Conservation (phyloP, 805 yeast genomes). For the Torulaspora maleeae region DNA sequence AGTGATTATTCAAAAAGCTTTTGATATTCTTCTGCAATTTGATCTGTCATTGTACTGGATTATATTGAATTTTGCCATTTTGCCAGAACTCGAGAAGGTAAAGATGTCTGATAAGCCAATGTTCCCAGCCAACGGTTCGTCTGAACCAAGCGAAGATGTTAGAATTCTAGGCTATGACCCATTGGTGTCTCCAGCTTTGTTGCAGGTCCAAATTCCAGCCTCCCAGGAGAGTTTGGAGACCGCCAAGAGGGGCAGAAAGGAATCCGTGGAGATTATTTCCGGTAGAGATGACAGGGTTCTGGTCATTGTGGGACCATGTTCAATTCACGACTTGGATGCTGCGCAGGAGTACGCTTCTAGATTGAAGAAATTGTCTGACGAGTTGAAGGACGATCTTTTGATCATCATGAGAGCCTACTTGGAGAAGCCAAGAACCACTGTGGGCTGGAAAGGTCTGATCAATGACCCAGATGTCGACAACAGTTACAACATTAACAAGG, state of each 20-base stretch:
- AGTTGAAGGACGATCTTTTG: conserved; percentile 69
- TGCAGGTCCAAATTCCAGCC: conserved; percentile 81
- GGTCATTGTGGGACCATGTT: conserved; percentile 94
- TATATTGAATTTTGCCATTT: not conserved
- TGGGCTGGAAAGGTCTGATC: conserved; percentile 98
- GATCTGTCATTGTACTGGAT: not conserved
- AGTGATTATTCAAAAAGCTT: not conserved
- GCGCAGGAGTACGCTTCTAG: conserved; percentile 83
- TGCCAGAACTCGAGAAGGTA: not conserved
- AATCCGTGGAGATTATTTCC: conserved; percentile 66
- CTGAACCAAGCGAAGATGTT: conserved; percentile 67
- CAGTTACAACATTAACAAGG: conserved; percentile 91
- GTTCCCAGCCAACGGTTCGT: conserved; percentile 40
- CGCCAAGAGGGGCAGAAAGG: conserved; percentile 73
- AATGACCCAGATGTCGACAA: conserved; percentile 95
- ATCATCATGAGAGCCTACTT: conserved; percentile 95
- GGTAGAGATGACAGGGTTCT: conserved; percentile 79
- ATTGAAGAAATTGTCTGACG: conserved; percentile 61
- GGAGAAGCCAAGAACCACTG: conserved; percentile 98
- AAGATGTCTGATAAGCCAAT: conserved; percentile 25
- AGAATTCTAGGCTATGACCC: conserved; percentile 91
- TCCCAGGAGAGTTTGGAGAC: conserved; percentile 49
- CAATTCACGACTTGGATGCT: conserved; percentile 85
- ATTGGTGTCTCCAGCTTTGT: conserved; percentile 82
- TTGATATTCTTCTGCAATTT: not conserved